Percentiles rank a stretch among this genome's conserved stretches.
Conservation (phyloP, 2,329 filamentous ascomycete genomes). For the Pseudocercospora crystallina region DNA sequence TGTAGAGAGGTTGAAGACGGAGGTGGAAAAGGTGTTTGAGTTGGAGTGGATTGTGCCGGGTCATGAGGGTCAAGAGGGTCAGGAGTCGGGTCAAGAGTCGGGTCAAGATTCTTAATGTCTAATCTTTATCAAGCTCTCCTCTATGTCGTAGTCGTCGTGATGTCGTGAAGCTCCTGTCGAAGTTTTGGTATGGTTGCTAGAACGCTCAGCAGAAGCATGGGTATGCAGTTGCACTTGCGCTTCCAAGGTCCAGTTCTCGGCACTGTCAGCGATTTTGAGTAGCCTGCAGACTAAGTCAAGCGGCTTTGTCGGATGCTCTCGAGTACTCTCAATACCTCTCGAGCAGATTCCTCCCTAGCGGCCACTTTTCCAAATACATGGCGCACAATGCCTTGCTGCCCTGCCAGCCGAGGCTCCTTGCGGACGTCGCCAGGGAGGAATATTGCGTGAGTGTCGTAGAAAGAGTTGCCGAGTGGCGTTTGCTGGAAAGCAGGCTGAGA, state of each 20-base stretch:
- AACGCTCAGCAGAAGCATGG: no score
- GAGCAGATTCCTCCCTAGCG: conserved; percentile 51
- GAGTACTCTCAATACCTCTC: conserved; percentile 41
- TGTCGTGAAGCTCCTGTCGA: no score
- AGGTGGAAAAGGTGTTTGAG: background rate
- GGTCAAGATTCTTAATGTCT: background rate
- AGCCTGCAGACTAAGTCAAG: no score
- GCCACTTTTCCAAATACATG: conserved; percentile 50
- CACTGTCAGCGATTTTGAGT: no score
- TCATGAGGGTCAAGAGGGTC: no score
- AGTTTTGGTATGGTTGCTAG: no score
- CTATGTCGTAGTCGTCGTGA: no score
- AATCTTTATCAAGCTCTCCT: no score
- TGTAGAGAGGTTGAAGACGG: background rate
- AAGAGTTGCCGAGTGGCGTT: conserved; percentile 22
- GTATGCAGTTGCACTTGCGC: no score
- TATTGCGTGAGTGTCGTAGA: conserved; percentile 38
- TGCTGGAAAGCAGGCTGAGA: conserved; percentile 23
- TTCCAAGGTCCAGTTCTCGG: no score
- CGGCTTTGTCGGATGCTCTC: conserved; percentile 30
- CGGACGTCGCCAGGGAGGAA: conserved; percentile 31
- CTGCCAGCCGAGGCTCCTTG: conserved; percentile 30
- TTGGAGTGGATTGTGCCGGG: background rate
- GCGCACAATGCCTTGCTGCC: conserved; percentile 43
- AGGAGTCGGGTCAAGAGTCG: no score